Evolutionary conservation across 2,329 filamentous ascomycete genomes (phyloP).

Genomic region (Metarhizium anisopliae): DNA sequence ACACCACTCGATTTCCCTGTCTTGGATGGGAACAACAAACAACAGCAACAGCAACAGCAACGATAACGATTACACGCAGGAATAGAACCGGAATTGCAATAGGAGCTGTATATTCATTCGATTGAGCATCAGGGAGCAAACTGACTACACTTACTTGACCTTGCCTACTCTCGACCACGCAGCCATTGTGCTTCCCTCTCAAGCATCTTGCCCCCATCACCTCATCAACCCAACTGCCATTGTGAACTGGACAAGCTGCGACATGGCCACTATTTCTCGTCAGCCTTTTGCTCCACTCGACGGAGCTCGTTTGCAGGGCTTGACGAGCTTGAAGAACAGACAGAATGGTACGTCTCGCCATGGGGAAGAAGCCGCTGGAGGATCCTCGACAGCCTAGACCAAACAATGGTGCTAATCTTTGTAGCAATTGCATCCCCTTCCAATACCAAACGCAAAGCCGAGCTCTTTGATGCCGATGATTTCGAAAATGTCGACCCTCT

Average conservation of each 20-base stretch:
- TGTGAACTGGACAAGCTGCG: neutral
- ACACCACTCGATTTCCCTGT: neutral
- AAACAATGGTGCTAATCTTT: neutral
- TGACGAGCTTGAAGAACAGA: conserved; percentile 70
- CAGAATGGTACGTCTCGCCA: conserved; percentile 54
- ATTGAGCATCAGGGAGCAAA: neutral
- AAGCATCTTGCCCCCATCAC: neutral
- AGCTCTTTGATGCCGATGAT: conserved; percentile 41
- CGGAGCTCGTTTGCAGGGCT: conserved; percentile 56
- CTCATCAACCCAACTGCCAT: neutral
- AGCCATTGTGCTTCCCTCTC: neutral
- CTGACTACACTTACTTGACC: neutral
- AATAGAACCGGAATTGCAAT: neutral
- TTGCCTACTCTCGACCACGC: neutral
- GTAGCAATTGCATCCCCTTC: conserved; percentile 32
- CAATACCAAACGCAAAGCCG: conserved; percentile 49
- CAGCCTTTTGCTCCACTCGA: conserved; percentile 71
- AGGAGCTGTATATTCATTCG: neutral
- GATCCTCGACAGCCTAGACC: neutral
- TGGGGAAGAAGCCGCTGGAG: neutral
- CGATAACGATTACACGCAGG: neutral
- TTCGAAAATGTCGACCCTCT: conserved; percentile 54
- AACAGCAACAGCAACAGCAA: neutral
- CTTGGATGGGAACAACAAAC: neutral
- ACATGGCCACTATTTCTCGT: conserved; percentile 47